These are phyloP conservation scores for Trametopsis cervina DNA, from an alignment of 768 basidiomycete genomes.

Conservation along the genomic window DNA sequence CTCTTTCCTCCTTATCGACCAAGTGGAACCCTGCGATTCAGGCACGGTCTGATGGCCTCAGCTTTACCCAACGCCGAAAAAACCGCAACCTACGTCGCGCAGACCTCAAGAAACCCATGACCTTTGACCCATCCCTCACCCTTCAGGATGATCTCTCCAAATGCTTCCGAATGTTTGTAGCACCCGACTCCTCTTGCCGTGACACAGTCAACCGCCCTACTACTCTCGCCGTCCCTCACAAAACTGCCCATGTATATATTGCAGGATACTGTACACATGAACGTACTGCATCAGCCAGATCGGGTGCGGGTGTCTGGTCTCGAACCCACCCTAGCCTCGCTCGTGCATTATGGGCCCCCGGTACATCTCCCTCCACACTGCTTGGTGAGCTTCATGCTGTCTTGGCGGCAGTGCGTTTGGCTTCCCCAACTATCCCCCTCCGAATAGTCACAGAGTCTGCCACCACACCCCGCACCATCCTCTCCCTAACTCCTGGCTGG, in stretches of 20 bases:
- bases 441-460: too few species aligned
- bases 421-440: too few species aligned
- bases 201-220: not conserved
- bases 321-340: too few species aligned
- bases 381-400: too few species aligned
- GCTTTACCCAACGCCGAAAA: not conserved
- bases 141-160: not conserved
- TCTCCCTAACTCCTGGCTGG: too few species aligned
- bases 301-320: constrained; percentile 17
- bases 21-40: not conserved
- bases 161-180: not conserved
- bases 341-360: too few species aligned
- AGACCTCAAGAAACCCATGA: not conserved
- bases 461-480: too few species aligned
- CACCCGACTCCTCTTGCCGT: not conserved
- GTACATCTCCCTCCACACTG: too few species aligned
- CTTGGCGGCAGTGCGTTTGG: too few species aligned
- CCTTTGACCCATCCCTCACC: not conserved
- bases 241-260: constrained; percentile 14
- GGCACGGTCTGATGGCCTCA: not conserved
- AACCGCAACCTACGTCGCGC: not conserved
- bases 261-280: constrained; percentile 22
- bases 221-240: not conserved
- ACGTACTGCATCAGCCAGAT: constrained; percentile 10
- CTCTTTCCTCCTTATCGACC: not conserved